Evolutionary conservation across 2,329 filamentous ascomycete species (phyloP).

Genomic region (Gremmenia infestans): DNA sequence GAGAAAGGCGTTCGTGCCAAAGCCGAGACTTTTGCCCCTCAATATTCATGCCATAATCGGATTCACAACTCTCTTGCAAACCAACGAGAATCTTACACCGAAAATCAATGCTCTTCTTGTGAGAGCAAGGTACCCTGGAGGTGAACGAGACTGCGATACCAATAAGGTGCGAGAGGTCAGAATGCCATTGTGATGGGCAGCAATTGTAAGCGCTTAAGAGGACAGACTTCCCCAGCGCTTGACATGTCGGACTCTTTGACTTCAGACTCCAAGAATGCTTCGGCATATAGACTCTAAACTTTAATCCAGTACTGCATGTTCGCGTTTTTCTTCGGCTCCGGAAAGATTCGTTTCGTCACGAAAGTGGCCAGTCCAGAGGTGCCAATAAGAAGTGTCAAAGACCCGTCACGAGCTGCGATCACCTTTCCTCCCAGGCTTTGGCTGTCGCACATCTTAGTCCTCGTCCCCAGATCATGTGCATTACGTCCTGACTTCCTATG

Average conservation of each 20-base stretch:
- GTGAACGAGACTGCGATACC: background rate
- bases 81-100: background rate
- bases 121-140: background rate
- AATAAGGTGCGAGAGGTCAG: background rate
- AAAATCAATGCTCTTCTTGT: background rate
- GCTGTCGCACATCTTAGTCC: too few relatives aligned
- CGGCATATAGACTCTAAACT: too few relatives aligned
- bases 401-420: too few relatives aligned
- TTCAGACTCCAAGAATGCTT: too few relatives aligned
- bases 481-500: too few relatives aligned
- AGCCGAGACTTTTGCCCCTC: background rate
- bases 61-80: background rate
- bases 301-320: too few relatives aligned
- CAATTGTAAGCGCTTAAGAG: background rate
- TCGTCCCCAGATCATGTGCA: too few relatives aligned
- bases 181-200: background rate
- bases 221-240: background rate
- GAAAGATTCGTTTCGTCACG: too few relatives aligned
- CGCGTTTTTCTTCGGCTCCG: too few relatives aligned
- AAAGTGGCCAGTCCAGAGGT: too few relatives aligned
- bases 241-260: background rate
- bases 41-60: background rate
- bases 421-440: too few relatives aligned
- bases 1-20: background rate
- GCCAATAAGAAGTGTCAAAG: too few relatives aligned